Evolutionary conservation across 23 red algal species (phyloP).

Genomic region (Chondrus crispus): DNA sequence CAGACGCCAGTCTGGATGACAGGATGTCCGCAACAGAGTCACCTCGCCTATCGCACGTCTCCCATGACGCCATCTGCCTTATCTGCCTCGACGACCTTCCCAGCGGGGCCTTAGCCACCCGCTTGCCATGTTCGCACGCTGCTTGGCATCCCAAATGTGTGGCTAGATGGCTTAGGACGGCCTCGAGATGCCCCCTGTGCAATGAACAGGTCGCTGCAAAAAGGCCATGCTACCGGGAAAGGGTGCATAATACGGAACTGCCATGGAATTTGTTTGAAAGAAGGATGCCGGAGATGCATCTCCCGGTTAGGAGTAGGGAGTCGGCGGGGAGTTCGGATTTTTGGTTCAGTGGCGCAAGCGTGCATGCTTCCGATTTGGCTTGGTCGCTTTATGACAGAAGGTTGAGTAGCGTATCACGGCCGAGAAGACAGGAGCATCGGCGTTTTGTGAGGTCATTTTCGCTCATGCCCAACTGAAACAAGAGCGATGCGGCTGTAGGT

Average conservation of each 20-base stretch:
- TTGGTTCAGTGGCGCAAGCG: neutral
- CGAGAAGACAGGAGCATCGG: neutral
- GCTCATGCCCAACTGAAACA: neutral
- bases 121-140: slow-evolving; percentile 35
- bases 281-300: neutral
- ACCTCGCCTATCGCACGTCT: slow-evolving; percentile 9
- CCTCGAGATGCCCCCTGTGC: slow-evolving; percentile 29
- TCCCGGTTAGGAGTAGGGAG: slow-evolving; percentile 1
- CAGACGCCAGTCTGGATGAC: neutral
- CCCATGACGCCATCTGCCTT: slow-evolving; percentile 11
- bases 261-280: slow-evolving; percentile 32
- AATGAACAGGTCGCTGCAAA: neutral
- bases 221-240: too few species aligned
- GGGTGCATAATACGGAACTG: neutral
- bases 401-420: neutral
- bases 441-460: neutral
- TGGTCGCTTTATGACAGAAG: neutral
- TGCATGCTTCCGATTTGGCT: neutral
- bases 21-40: neutral
- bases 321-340: neutral
- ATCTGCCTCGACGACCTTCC: slow-evolving; percentile 48
- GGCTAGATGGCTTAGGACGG: slow-evolving; percentile 25
- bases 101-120: neutral
- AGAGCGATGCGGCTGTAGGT: neutral
- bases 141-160: slow-evolving; percentile 34